phyloP scores from a whole-genome alignment of 331 rosid species.

The Dryas integrifolia region DNA sequence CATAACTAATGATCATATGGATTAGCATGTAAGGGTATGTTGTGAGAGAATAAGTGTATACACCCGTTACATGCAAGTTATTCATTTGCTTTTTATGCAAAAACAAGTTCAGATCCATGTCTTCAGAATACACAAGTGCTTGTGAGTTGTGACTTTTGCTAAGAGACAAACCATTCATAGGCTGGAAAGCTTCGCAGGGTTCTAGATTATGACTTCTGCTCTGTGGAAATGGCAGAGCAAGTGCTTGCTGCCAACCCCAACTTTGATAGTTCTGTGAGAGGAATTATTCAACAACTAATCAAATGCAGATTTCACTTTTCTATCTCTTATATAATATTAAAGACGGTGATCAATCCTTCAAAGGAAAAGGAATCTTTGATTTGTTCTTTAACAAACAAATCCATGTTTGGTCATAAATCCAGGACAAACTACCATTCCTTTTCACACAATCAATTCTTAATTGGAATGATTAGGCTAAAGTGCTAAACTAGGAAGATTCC shows the following conservation, averaged over 20 bases:
- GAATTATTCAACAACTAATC: not conserved
- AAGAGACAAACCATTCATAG: slow-evolving; percentile 10
- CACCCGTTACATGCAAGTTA: no score
- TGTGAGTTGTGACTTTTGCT: not conserved
- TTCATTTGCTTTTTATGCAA: not conserved
- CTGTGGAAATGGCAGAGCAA: slow-evolving; percentile 1
- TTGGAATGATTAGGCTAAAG: slow-evolving; percentile 12
- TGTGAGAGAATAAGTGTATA: no score
- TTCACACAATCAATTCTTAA: slow-evolving; percentile 19
- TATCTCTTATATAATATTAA: not conserved
- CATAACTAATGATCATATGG: no score
- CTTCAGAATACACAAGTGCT: not conserved
- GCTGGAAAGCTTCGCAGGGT: slow-evolving; percentile 30
- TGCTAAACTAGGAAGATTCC: slow-evolving; percentile 6
- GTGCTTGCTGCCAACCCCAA: slow-evolving; percentile 17
- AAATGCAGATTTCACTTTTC: slow-evolving; percentile 11
- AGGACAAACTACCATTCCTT: slow-evolving; percentile 10
- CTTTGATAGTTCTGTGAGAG: slow-evolving; percentile 15
- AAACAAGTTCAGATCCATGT: not conserved
- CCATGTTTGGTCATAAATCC: slow-evolving; percentile 13
- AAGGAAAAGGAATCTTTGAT: slow-evolving; percentile 15
- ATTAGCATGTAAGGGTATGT: no score
- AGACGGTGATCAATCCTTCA: slow-evolving; percentile 1
- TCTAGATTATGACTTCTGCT: not conserved
- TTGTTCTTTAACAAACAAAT: slow-evolving; percentile 12